phyloP scores from a whole-genome alignment of 2,329 filamentous ascomycete species.

The Periconia sp. region DNA sequence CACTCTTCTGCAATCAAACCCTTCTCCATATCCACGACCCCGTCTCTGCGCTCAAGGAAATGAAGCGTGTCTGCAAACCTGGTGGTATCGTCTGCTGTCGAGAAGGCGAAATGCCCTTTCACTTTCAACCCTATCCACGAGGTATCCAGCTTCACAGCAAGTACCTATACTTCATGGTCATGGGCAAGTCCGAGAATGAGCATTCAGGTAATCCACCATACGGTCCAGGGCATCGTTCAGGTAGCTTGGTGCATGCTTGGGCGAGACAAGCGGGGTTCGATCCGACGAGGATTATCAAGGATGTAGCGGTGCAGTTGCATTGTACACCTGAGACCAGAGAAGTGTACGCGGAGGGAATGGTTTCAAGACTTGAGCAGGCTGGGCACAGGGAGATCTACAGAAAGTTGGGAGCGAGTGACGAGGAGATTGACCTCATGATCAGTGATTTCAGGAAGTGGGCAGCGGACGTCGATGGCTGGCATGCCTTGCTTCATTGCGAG shows the following conservation, averaged over 20 bases:
- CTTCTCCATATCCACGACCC: constrained; percentile 59
- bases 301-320: constrained; percentile 9
- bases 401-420: constrained; percentile 31
- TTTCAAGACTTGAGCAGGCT: constrained; percentile 16
- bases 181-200: constrained; percentile 1
- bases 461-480: constrained; percentile 40
- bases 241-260: constrained; percentile 30
- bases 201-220: constrained; percentile 24
- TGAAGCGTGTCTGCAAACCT: constrained; percentile 57
- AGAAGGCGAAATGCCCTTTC: constrained; percentile 26
- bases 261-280: constrained; percentile 28
- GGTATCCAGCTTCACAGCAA: constrained; percentile 24
- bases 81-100: constrained; percentile 53
- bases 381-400: constrained; percentile 33
- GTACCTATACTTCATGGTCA: constrained; percentile 47
- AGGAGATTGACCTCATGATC: constrained; percentile 41
- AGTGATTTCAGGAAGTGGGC: constrained; percentile 41
- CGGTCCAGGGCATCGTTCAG: constrained; percentile 21
- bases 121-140: constrained; percentile 20
- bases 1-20: constrained; percentile 61
- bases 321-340: constrained; percentile 23
- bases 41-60: constrained; percentile 54
- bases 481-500: constrained; percentile 41
- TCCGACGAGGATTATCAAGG: constrained; percentile 18
- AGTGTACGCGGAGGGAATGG: constrained; percentile 27